Conservation (phyloP, 352 stramenopile genomes). For the Blastocystis sp. region DNA sequence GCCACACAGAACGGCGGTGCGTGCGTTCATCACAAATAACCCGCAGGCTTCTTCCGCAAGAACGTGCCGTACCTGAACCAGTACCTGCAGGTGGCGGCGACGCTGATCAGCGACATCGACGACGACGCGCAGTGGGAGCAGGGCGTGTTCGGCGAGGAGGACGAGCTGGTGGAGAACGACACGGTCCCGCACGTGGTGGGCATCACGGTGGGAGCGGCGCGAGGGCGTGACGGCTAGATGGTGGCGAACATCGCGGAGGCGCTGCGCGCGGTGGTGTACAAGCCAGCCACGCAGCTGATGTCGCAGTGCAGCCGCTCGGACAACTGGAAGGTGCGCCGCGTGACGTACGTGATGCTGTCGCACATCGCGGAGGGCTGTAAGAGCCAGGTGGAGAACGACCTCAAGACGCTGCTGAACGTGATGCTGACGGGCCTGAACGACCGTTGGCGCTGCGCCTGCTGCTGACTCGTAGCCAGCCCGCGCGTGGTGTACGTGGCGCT, state of each 20-base stretch:
- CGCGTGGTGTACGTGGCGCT: conserved; percentile 42
- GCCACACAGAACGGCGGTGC: conserved; percentile 20
- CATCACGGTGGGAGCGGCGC: background rate
- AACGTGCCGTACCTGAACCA: background rate
- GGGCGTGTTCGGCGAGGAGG: conserved; percentile 44
- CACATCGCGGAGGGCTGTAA: conserved; percentile 45
- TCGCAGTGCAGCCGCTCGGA: conserved; percentile 1
- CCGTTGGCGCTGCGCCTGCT: background rate
- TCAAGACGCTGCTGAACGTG: background rate
- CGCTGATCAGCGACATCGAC: conserved; percentile 51
- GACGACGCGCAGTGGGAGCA: conserved; percentile 22
- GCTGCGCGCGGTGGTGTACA: conserved; percentile 39
- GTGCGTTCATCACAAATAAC: background rate
- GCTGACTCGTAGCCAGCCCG: background rate
- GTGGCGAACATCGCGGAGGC: background rate
- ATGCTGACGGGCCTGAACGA: conserved; percentile 38
- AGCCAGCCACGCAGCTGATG: conserved; percentile 31
- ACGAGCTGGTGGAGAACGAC: conserved; percentile 40
- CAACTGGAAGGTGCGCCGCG: conserved; percentile 40
- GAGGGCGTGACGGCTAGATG: background rate
- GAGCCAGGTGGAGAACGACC: conserved; percentile 37
- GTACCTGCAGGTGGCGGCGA: conserved; percentile 37
- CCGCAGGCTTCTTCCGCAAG: conserved; percentile 43
- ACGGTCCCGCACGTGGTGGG: conserved; percentile 14
- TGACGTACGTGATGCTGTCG: conserved; percentile 18